Evolutionary conservation across 1,284 basidiomycete genomes (phyloP).

Genomic region (Pascua guehoae): DNA sequence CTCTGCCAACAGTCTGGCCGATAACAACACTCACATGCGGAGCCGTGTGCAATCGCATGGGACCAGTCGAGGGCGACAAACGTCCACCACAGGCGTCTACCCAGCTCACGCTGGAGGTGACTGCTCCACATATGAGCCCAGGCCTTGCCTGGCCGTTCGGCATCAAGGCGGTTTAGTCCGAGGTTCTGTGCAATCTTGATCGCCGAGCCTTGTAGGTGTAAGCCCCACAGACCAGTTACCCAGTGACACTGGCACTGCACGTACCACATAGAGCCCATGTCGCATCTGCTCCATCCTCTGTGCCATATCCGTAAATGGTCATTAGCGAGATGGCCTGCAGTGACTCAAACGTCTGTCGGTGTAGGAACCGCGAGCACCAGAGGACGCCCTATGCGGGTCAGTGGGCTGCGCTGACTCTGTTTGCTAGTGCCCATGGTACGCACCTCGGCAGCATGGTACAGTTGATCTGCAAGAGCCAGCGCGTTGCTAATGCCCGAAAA

Average conservation of each 20-base stretch:
- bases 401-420: background rate
- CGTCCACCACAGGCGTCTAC: conserved; percentile 24
- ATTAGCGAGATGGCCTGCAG: conserved; percentile 22
- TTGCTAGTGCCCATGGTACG: background rate
- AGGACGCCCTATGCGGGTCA: conserved; percentile 10
- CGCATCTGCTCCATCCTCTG: conserved; percentile 16
- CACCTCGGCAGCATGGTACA: conserved; percentile 17
- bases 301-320: conserved; percentile 16
- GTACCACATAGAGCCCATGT: conserved; percentile 17
- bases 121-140: conserved; percentile 20
- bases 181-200: conserved; percentile 29
- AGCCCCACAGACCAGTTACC: background rate
- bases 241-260: background rate
- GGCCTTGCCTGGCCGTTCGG: conserved; percentile 10
- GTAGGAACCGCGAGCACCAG: conserved; percentile 18
- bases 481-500: conserved; percentile 10
- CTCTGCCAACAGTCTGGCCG: background rate
- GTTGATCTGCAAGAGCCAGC: conserved; percentile 8
- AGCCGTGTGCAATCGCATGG: conserved; percentile 18
- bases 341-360: conserved; percentile 18
- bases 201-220: conserved; percentile 11
- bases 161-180: conserved; percentile 24
- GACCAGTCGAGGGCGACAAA: conserved; percentile 26
- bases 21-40: conserved; percentile 9
- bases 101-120: conserved; percentile 19